Evolutionary conservation across 176 grass and related monocot species (phyloP).

Genomic region (Aegilops longissima): DNA sequence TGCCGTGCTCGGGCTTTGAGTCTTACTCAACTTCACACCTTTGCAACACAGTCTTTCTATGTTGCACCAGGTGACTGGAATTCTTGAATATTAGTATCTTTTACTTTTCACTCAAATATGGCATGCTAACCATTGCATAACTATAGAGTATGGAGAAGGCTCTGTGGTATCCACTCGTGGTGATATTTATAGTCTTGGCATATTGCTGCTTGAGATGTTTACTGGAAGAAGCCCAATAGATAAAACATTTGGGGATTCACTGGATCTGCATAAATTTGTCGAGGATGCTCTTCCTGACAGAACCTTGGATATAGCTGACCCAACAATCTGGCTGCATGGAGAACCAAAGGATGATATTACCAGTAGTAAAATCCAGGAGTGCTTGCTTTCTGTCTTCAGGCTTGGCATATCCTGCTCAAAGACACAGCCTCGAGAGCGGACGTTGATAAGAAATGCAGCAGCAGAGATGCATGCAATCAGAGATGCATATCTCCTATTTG

Average conservation of each 20-base stretch:
- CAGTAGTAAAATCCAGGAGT: not conserved
- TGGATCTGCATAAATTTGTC: not conserved
- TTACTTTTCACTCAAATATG: not conserved
- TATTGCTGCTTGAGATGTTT: conserved; percentile 17
- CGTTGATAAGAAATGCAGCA: not conserved
- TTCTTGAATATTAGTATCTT: not conserved
- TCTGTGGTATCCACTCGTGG: not conserved
- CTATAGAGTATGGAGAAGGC: conserved; percentile 11
- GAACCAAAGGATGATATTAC: not conserved
- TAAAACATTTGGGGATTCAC: not conserved
- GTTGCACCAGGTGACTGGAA: conserved; percentile 9
- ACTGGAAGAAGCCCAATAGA: conserved; percentile 1
- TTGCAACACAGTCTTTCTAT: not conserved
- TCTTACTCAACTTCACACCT: too few species aligned
- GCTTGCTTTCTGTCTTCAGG: not conserved
- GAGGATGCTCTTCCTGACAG: not conserved
- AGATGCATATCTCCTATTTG: not conserved
- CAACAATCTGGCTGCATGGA: not conserved
- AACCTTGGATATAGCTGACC: conserved; percentile 7
- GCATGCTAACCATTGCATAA: conserved; percentile 6
- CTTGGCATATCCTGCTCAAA: conserved; percentile 14
- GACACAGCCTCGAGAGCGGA: not conserved
- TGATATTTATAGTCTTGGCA: conserved; percentile 17
- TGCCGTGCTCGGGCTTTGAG: too few species aligned
- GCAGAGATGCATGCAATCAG: not conserved